These are phyloP conservation scores for Trypanosoma rangeli DNA, from an alignment of 208 protist species.

Conservation along the genomic window DNA sequence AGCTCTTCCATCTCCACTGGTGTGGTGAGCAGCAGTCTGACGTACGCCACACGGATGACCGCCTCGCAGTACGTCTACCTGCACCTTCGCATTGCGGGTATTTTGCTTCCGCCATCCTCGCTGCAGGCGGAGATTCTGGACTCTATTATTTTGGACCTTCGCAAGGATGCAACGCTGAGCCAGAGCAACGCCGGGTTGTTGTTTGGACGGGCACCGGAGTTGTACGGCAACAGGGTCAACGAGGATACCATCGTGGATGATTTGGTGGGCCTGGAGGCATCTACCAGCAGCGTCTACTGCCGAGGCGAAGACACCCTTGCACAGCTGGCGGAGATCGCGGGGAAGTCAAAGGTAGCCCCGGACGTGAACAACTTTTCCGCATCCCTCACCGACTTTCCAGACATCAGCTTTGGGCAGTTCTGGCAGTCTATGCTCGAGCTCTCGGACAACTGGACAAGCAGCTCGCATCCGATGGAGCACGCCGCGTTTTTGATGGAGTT, in stretches of 20 bases:
- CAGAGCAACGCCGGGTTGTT: constrained; percentile 35
- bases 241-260: neutral
- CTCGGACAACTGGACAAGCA: constrained; percentile 87
- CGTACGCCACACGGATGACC: constrained; percentile 58
- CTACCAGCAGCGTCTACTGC: neutral
- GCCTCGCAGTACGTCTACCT: constrained; percentile 86
- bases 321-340: too few relatives aligned
- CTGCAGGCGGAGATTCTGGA: constrained; percentile 75
- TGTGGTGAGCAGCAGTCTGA: neutral
- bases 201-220: constrained; percentile 39
- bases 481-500: constrained; percentile 79
- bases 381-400: constrained; percentile 44
- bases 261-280: neutral
- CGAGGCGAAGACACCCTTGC: too few relatives aligned
- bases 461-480: constrained; percentile 61
- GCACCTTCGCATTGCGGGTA: constrained; percentile 67
- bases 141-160: constrained; percentile 69
- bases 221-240: constrained; percentile 9
- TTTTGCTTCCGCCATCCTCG: constrained; percentile 65
- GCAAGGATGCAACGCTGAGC: constrained; percentile 53
- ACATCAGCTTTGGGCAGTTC: constrained; percentile 78
- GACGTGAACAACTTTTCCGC: neutral
- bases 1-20: too few relatives aligned
- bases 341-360: neutral
- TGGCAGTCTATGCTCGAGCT: constrained; percentile 86